Base-by-base conservation (phyloP, 345 rosid genomes). In the Geranium rotundifolium region DNA sequence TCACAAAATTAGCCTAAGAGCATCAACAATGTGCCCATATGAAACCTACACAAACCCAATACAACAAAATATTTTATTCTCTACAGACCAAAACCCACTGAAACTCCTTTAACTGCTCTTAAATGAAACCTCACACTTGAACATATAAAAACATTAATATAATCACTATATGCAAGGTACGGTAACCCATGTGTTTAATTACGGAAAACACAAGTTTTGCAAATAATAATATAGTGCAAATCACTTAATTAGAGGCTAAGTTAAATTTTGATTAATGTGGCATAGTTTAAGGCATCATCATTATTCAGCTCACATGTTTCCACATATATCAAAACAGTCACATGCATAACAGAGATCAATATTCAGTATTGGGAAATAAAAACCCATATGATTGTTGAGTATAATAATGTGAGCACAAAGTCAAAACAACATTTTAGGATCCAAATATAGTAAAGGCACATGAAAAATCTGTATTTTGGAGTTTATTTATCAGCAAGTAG, bases 261-360 rank as follows among this genome's bases (percentile, higher is more conserved):
- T 16, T 59, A 34, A 60, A 46, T 56, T 31, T 27, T 29, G 39
- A 67, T 61, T 66, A 77, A 49, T 66, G 66, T 62, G 60, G 13
- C 54, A 62, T 23, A 59, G 41, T 65, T 66, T 52, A 23, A 29
- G 54, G 68, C 29, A 29, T 74, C 58, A 67, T 66, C 57, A 66
- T 59, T 23, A 23, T 2, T 73, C 68, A 65, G 63, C 37, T 65
- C 83, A 84, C 83, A 78, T 81, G 84, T 73, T 62, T 60, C 63
- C 65, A 62, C 64, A 68, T 18, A 46, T 67, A 59, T 56, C 61
- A 56, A 67, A 55, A 65, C 61, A 54, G 14, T 7, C 57, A 54
- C 76, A 73, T 73, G 80, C 65, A n/a, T 46, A 65, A 54, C 57
- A 62, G 61, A 69, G 75, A 72, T 41, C 60, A 65, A 69, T 14